Evolutionary conservation across 2,329 filamentous ascomycete species (phyloP).

Genomic region (Neofusicoccum sp.): DNA sequence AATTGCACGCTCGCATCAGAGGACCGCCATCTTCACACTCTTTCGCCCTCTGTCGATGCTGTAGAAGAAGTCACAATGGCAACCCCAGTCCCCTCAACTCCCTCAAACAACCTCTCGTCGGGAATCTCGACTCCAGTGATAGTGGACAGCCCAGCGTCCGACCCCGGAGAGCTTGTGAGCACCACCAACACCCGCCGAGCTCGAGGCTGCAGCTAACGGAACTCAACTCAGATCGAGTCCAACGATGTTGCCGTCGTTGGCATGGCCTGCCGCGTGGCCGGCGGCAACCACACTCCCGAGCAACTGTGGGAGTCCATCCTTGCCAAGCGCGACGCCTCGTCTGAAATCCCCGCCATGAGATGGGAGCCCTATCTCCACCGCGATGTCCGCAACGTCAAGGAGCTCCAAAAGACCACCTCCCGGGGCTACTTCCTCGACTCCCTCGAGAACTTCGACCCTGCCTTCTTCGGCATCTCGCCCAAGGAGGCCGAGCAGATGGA

Average conservation of each 20-base stretch:
- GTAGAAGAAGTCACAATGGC: neutral
- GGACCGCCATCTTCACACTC: neutral
- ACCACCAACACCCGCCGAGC: neutral
- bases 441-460: constrained; percentile 29
- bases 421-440: constrained; percentile 33
- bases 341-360: constrained; percentile 29
- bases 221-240: neutral
- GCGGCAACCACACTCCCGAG: constrained; percentile 30
- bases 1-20: neutral
- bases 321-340: constrained; percentile 27
- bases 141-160: neutral
- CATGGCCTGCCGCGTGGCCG: constrained; percentile 33
- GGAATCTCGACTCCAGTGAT: neutral
- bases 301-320: constrained; percentile 36
- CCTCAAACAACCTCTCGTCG: neutral
- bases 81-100: neutral
- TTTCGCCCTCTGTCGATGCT: neutral
- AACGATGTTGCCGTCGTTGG: constrained; percentile 35
- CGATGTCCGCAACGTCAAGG: constrained; percentile 27
- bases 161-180: neutral
- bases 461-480: constrained; percentile 23
- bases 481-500: constrained; percentile 24
- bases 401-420: constrained; percentile 26
- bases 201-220: neutral
- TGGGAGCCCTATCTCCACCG: constrained; percentile 33